Evolutionary conservation across 352 stramenopile genomes (phyloP).

Genomic region (Phytopythium aichiense): DNA sequence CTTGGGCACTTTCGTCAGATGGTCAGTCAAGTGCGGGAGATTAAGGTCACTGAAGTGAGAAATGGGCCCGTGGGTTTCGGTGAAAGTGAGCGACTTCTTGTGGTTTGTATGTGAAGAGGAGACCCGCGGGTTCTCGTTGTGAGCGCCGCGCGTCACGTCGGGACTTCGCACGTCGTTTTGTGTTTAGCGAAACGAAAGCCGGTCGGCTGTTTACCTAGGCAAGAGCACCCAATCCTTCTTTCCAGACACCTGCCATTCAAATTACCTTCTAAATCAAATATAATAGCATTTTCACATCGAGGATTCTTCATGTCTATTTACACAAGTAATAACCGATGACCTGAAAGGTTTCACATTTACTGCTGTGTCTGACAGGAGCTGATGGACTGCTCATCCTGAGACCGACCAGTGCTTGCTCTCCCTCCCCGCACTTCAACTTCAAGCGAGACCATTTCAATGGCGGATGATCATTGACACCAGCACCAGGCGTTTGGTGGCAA

Average conservation of each 20-base stretch:
- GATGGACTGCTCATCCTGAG: background rate
- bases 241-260: too few species aligned
- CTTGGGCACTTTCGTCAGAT: background rate
- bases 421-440: constrained; percentile 8
- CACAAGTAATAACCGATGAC: too few species aligned
- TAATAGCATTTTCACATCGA: too few species aligned
- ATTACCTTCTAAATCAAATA: too few species aligned
- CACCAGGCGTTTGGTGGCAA: too few species aligned
- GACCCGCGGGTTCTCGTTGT: constrained; percentile 2
- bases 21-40: background rate
- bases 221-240: background rate
- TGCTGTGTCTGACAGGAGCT: too few species aligned
- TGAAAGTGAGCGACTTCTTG: background rate
- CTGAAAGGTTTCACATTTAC: too few species aligned
- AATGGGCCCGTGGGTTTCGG: background rate
- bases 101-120: background rate
- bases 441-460: background rate
- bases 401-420: background rate
- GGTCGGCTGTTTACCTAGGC: background rate
- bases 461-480: too few species aligned
- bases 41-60: background rate
- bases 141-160: constrained; percentile 9
- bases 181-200: constrained; percentile 12
- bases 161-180: constrained; percentile 7
- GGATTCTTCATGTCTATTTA: too few species aligned